Base-by-base conservation (phyloP, 2,329 filamentous ascomycete species). In the Colletotrichum tabaci region DNA sequence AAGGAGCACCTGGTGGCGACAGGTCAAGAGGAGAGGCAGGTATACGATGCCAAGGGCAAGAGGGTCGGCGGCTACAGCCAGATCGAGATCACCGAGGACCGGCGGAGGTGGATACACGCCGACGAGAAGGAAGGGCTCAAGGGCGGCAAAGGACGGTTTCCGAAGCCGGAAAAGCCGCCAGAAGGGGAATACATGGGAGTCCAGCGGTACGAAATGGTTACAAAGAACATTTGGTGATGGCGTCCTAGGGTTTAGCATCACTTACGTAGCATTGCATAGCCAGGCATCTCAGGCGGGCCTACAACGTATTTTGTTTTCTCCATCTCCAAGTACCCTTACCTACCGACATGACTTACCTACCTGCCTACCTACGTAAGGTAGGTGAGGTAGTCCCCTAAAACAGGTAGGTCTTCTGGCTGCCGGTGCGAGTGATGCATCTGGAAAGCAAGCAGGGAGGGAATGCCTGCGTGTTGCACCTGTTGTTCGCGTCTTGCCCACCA, bases 181-280 rank as follows among this genome's bases (percentile, higher is more conserved):
- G 79, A 80, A 2, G 74, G 71, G 4, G 83, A 84, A 89, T 79
- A 90, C 90, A 82, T 93, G 87, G 77, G 90, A 84, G 79, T 94
- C 91, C 74, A 90, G 87, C 88, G 96, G 77, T 99, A 98, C 84
- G 94, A 95, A 79, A 98, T 98, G 96, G 92, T 95, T 76, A 94
- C 94, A 0, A 98, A 98, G 87, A 89, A 96, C 79, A 99, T 99
- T 77, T 99, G 96, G 96, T 98, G 82, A 75, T 46, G 44, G 57
- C 21, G 62, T 42, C 44, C 18, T 35, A 15, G 44, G 8, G 21
- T 58, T 35, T 40, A 21, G 42, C 42, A 66, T 49, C 9, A 42
- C 8, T 53, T n/a, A 30, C 23, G 35, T 18, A 56, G 40, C 61
- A 44, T 55, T n/a, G 23, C 38, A 44, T 56, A 47, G 38, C 38